These are phyloP conservation scores for Cymbidium sinense DNA, from an alignment of 106 monocot species.

Conservation along the genomic window DNA sequence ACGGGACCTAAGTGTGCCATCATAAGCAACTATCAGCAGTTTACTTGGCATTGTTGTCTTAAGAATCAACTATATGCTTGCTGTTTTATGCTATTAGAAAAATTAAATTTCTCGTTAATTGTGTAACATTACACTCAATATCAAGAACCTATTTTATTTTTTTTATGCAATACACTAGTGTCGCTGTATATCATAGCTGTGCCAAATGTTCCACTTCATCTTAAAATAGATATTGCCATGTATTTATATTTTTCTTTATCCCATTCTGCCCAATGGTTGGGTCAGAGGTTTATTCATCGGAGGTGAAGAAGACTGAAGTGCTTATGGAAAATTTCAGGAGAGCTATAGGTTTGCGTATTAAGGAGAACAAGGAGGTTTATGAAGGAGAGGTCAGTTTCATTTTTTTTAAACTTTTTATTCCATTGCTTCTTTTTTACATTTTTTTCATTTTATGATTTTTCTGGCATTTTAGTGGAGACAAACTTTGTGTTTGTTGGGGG, in stretches of 20 bases:
- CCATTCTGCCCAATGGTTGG: slow-evolving; percentile 99
- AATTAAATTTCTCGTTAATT: not conserved
- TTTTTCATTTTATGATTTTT: not conserved
- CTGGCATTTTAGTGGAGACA: not conserved
- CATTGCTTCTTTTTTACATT: not conserved
- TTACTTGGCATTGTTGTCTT: not conserved
- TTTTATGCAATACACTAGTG: not conserved
- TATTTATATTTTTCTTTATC: slow-evolving; percentile 37
- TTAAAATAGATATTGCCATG: not conserved
- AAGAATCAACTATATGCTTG: not conserved
- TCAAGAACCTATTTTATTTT: not conserved
- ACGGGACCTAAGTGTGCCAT: not conserved
- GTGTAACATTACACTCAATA: not conserved
- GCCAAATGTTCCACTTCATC: not conserved
- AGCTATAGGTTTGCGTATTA: slow-evolving; percentile 91
- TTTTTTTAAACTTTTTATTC: not conserved
- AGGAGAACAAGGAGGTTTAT: slow-evolving; percentile 98
- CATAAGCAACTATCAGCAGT: not conserved
- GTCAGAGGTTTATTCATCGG: slow-evolving; percentile 97
- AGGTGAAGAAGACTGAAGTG: slow-evolving; percentile 98
- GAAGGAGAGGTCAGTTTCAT: slow-evolving; percentile 78
- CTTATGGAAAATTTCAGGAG: slow-evolving; percentile 98
- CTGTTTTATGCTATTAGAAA: not conserved
- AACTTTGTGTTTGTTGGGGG: not conserved
- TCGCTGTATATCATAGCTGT: not conserved